Evolutionary conservation across 331 rosid genomes (phyloP), one percentile per base, ranked within the genome.

Genomic region (Acacia concinna): DNA sequence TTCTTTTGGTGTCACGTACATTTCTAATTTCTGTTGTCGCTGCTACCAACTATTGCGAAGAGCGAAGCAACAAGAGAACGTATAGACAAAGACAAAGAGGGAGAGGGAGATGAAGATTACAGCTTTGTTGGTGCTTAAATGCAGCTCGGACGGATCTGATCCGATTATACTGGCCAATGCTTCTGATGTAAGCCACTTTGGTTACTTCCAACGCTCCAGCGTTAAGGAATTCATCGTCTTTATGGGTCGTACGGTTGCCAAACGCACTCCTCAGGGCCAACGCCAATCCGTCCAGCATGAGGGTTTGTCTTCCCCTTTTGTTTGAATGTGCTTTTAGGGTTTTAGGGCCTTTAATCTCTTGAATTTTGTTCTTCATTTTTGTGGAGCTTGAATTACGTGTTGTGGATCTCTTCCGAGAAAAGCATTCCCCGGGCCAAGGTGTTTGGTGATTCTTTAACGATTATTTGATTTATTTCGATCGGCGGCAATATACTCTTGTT

Each of bases 231-330:
- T 95, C 90, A 79, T 95, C 81, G 84, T 90, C 77, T 95, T 95
- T 77, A 96, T 95, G 21, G 93, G 90, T 73, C 99, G 99, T 37
- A 95, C 97, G 74, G 97, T 95, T 35, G 98, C 98, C 75, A 92
- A 75, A 43, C 97, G 97, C 31, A 92, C 93, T 20, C 96, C 94
- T 25, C 93, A 86, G 20, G 93, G 86, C n/a, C 97, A 95, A 69
- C 97, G 99, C 47, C 99, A 95, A 82, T 92, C 99, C 60, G 97
- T 95, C 37, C 94, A 95, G 82, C 99, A 95, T 37, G 99, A 95
- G 93, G 99, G 99, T 87, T 25, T 40, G 8, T 69, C 35, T 71
- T 51, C 3, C 7, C 8, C 38, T 6, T 74, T 81, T 14, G 14
- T 47, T 21, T 17, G 3, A 66, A 21, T 41, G 65, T 47, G 8